A percentile compares a stretch with the other conserved stretches of the same genome.
Conservation (phyloP, 768 basidiomycete genomes). For the Chalciporus pseudorubinellus region DNA sequence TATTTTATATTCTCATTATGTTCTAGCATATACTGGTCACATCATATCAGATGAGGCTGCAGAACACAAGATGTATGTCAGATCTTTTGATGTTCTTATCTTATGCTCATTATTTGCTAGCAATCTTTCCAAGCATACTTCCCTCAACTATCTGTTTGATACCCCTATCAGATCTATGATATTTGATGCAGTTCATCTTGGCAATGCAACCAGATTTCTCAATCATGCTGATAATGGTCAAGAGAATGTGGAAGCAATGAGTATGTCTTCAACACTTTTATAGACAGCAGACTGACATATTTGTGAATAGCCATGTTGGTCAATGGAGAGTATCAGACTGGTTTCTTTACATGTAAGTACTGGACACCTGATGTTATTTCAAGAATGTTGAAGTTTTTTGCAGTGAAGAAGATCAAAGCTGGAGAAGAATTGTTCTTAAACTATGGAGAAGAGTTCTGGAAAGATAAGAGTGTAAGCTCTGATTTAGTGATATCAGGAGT, state of each 20-base stretch:
- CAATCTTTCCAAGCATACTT: conserved; percentile 6
- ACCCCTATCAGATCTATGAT: not conserved
- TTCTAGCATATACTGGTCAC: conserved; percentile 42
- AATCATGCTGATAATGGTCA: conserved; percentile 30
- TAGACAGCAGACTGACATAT: not conserved
- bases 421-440: conserved; percentile 32
- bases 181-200: conserved; percentile 40
- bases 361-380: not conserved
- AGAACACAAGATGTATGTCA: conserved; percentile 5
- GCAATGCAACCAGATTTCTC: conserved; percentile 46
- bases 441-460: conserved; percentile 20
- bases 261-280: conserved; percentile 19
- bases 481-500: not conserved
- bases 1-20: not conserved
- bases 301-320: conserved; percentile 26
- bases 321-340: conserved; percentile 36
- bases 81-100: not conserved
- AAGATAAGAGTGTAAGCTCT: not conserved
- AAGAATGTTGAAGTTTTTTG: not conserved
- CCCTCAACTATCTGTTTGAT: conserved; percentile 38
- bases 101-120: conserved; percentile 2
- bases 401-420: conserved; percentile 25
- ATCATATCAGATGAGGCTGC: conserved; percentile 15
- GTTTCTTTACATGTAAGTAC: conserved; percentile 36
- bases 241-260: conserved; percentile 21